Evolutionary conservation across 805 yeast species (phyloP), one percentile per base, ranked within the genome.

Genomic region (Isabelozyma pseudorhagii): DNA sequence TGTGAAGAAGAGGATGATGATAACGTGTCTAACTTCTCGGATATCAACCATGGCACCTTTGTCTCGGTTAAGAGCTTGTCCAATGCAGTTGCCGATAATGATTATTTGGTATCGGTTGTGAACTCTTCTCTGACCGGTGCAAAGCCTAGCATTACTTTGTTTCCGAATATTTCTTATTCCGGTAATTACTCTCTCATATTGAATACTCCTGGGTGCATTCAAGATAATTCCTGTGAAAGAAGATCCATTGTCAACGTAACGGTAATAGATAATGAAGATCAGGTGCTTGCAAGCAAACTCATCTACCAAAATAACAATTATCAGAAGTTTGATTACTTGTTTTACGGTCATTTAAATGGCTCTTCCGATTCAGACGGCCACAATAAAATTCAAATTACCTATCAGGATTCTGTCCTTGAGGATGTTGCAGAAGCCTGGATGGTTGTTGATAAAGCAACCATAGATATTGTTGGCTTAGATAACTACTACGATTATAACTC

Each of bases 141-240:
- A 31, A 64, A 67, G 18, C 53, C 64, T 5, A 78, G 78, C 8
- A 78, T 83, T 2, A 72, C 77, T 0, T 84, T 85, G 60, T 75
- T 77, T 49, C 89, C 97, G 8, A 85, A 85, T 55, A 80, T 90
- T 15, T 73, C 87, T 0, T 78, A 81, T 53, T 74, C 89, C 0
- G 97, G 97, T 8, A 75, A 82, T 51, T 94, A 90, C 64, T 73
- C 89, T 0, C 74, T 94, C 21, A 71, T 81, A 46, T 58, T 92
- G 45, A 85, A 81, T 58, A 94, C 99, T 0, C 97, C 97, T 0
- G 98, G 98, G 0, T 94, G 99, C 69, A 47, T 64, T 0, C 63
- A 57, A 3, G 96, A 88, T 62, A 67, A 71, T 45, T 78, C 94
- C 0, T 94, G 99, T 68, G 56, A 63, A 18, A 50, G 69, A 17